Percentiles rank a stretch among this genome's conserved stretches.
phyloP scores from a whole-genome alignment of 305 asterid genomes.

The Solanum chacoense region DNA sequence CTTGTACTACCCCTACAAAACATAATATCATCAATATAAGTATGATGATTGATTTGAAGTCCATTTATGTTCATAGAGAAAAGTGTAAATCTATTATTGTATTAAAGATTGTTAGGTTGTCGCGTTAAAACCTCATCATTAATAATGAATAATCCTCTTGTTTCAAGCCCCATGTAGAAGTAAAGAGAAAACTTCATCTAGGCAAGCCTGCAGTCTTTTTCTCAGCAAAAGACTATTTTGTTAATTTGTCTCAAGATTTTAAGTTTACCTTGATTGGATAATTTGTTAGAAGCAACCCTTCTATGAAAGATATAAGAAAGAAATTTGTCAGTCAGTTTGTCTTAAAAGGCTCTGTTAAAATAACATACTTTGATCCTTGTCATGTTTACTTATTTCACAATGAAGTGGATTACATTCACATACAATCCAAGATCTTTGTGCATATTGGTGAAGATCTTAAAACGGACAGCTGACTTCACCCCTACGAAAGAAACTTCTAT shows the following conservation, averaged over 20 bases:
- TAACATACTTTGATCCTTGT: background rate
- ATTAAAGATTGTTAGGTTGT: background rate
- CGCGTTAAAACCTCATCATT: background rate
- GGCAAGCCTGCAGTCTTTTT: too few species aligned
- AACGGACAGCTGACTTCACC: background rate
- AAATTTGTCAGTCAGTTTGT: background rate
- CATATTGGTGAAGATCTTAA: background rate
- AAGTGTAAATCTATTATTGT: background rate
- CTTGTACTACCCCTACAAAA: background rate
- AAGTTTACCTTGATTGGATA: background rate
- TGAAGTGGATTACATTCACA: background rate
- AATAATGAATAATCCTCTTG: background rate
- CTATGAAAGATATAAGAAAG: background rate
- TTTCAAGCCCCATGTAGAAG: background rate
- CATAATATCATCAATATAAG: background rate
- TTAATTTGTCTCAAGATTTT: background rate
- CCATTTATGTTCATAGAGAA: background rate
- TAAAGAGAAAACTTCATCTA: too few species aligned
- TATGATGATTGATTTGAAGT: background rate
- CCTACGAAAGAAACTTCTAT: background rate
- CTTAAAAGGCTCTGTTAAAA: background rate
- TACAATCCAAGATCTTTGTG: background rate
- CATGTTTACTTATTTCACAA: background rate
- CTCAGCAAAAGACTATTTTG: background rate
- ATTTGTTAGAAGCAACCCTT: background rate